A percentile compares a stretch with the other conserved stretches of the same genome.
These are phyloP conservation scores for Pestalotiopsis sp. DNA, from an alignment of 2,329 filamentous ascomycete species.

Conservation along the genomic window DNA sequence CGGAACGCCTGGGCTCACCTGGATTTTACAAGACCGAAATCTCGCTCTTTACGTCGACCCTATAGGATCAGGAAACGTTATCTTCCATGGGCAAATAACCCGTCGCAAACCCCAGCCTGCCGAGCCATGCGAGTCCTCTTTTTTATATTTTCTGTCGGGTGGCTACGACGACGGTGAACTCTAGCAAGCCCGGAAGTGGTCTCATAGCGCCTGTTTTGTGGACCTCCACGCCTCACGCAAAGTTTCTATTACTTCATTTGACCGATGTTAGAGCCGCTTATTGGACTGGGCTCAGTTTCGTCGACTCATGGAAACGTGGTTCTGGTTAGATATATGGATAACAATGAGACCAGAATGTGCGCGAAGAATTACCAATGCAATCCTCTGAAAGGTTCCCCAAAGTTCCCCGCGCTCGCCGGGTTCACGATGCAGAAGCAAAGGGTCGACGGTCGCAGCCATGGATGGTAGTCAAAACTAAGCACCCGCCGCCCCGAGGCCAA, in stretches of 20 bases:
- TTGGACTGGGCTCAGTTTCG: constrained; percentile 12
- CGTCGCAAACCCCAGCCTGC: not conserved
- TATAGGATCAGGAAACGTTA: constrained; percentile 2
- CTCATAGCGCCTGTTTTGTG: constrained; percentile 6
- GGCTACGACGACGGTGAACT: constrained; percentile 6
- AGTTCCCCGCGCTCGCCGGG: not conserved
- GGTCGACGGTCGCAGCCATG: not conserved
- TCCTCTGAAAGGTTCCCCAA: not conserved
- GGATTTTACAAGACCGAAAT: constrained; percentile 9
- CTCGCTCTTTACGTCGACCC: constrained; percentile 5
- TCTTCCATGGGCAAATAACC: constrained; percentile 1
- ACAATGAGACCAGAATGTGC: not conserved
- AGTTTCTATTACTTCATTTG: constrained; percentile 16
- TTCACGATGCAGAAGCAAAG: not conserved
- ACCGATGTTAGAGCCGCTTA: constrained; percentile 11
- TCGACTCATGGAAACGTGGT: constrained; percentile 12
- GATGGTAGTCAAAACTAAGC: constrained; percentile 8
- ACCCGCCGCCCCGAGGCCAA: not conserved
- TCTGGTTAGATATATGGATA: not conserved
- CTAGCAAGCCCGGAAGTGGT: not conserved
- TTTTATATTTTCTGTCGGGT: not conserved
- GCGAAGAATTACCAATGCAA: constrained; percentile 5
- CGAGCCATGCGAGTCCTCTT: not conserved
- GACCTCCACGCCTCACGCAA: not conserved
- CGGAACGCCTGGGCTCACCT: not conserved